Evolutionary conservation across 345 rosid species (phyloP).

Genomic region (Orychophragmus violaceus): DNA sequence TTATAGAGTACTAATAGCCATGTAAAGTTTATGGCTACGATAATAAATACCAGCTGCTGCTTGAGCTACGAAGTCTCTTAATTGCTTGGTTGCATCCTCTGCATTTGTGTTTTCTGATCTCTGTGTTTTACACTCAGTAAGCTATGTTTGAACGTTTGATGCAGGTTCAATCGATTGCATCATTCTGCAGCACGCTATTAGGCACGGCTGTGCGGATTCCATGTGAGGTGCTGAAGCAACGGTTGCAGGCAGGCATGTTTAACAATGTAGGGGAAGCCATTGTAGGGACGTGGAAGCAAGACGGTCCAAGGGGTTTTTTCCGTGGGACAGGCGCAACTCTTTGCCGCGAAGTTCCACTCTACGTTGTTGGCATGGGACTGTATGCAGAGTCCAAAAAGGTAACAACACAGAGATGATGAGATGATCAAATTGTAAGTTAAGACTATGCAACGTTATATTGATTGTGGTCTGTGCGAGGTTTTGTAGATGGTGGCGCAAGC

Average conservation of each 20-base stretch:
- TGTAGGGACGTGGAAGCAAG: slow-evolving; percentile 87
- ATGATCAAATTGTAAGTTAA: neutral
- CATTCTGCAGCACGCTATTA: slow-evolving; percentile 88
- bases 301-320: slow-evolving; percentile 86
- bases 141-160: slow-evolving; percentile 3
- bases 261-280: slow-evolving; percentile 90
- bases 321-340: slow-evolving; percentile 98
- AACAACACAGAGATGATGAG: neutral
- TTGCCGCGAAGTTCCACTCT: slow-evolving; percentile 93
- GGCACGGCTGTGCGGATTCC: slow-evolving; percentile 97
- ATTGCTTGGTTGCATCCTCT: neutral
- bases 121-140: neutral
- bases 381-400: slow-evolving; percentile 98
- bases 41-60: neutral
- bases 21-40: neutral
- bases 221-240: slow-evolving; percentile 96
- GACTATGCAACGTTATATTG: too few relatives aligned
- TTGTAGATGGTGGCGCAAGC: slow-evolving; percentile 61
- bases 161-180: slow-evolving; percentile 92
- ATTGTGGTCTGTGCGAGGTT: neutral
- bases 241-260: slow-evolving; percentile 86
- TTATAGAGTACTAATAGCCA: neutral
- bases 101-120: neutral
- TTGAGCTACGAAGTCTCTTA: neutral
- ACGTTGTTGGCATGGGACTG: slow-evolving; percentile 90